Evolutionary conservation across 2,329 filamentous ascomycete species (phyloP).

Genomic region (Colletotrichum destructivum): DNA sequence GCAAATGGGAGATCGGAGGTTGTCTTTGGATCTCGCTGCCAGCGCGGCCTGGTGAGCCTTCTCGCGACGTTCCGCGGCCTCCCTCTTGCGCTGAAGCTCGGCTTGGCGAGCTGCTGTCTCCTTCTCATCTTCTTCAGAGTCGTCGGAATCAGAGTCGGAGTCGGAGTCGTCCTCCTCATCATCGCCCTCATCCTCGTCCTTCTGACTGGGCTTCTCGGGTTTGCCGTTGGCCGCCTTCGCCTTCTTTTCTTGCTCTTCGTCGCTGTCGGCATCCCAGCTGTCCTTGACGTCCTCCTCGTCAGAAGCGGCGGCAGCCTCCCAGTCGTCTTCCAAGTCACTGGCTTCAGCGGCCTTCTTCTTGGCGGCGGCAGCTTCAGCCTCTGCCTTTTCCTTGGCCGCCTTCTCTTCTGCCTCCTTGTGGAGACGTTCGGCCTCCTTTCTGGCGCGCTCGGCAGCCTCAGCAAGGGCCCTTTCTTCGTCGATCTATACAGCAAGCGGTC

Average conservation of each 20-base stretch:
- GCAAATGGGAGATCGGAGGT: conserved; percentile 97
- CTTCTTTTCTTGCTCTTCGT: conserved; percentile 73
- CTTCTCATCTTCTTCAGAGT: conserved; percentile 75
- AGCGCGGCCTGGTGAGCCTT: conserved; percentile 93
- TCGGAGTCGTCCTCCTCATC: conserved; percentile 67
- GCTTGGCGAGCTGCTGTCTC: conserved; percentile 80
- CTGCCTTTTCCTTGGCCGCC: conserved; percentile 70
- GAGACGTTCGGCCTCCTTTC: conserved; percentile 76
- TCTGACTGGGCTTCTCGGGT: conserved; percentile 47
- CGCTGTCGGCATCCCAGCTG: conserved; percentile 91
- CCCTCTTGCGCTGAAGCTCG: conserved; percentile 84
- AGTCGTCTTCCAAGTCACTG: conserved; percentile 84
- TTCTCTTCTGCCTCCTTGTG: conserved; percentile 75
- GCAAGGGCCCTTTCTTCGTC: conserved; percentile 85
- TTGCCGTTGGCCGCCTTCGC: conserved; percentile 46
- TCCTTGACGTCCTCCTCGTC: conserved; percentile 87
- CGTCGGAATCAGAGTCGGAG: conserved; percentile 63
- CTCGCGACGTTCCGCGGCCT: conserved; percentile 89
- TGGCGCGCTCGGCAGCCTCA: conserved; percentile 82
- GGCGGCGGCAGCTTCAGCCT: conserved; percentile 68
- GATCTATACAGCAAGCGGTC: conserved; percentile 57
- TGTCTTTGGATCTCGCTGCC: conserved; percentile 91
- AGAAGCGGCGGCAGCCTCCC: conserved; percentile 87
- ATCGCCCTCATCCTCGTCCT: conserved; percentile 59
- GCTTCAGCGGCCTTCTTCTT: conserved; percentile 66